Conservation (phyloP, 2,329 filamentous ascomycete species). For the Fusarium sp. region DNA sequence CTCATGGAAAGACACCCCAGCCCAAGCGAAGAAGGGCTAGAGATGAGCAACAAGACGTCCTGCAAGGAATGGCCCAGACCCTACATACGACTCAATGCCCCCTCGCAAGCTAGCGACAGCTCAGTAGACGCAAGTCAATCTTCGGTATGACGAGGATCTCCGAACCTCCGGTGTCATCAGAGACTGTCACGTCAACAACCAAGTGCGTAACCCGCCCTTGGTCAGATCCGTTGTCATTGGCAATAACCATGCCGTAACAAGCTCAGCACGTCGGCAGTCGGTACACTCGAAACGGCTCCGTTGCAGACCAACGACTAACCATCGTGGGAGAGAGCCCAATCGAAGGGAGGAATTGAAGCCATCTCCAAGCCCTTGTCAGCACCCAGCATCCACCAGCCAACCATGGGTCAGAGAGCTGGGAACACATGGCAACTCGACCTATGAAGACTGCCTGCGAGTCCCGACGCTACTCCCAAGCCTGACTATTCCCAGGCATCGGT, state of each 20-base stretch:
- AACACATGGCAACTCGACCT: background rate
- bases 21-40: background rate
- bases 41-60: background rate
- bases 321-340: slow-evolving; percentile 10
- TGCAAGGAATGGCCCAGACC: background rate
- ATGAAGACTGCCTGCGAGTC: background rate
- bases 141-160: background rate
- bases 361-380: background rate
- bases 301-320: background rate
- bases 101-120: background rate
- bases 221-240: background rate
- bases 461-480: background rate
- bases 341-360: slow-evolving; percentile 2
- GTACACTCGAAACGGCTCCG: background rate
- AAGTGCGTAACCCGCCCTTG: background rate
- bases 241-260: background rate
- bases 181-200: background rate
- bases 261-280: background rate
- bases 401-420: background rate
- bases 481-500: background rate
- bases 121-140: slow-evolving; percentile 1
- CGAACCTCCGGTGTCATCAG: slow-evolving; percentile 4
- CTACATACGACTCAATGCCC: background rate
- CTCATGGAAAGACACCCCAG: background rate
- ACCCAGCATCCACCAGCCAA: background rate